Evolutionary conservation across 768 basidiomycete genomes (phyloP).

Genomic region (Mycena latifolia): DNA sequence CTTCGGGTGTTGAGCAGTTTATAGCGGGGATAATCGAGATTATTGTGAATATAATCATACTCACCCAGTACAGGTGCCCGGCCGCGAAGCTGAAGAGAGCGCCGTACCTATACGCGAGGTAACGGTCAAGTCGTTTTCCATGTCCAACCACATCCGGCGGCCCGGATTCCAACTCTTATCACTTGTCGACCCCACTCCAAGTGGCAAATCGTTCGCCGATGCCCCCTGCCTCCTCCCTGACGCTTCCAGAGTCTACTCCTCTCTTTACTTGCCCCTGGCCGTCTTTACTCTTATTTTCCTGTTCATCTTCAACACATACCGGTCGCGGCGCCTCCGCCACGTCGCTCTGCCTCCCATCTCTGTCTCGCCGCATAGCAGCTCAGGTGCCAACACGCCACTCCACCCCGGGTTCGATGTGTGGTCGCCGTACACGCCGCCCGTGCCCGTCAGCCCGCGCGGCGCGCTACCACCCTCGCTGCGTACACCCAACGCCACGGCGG

Average conservation of each 20-base stretch:
- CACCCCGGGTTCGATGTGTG: slow-evolving; percentile 50
- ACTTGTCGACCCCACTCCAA: slow-evolving; percentile 52
- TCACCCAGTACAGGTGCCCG: slow-evolving; percentile 38
- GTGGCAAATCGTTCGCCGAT: slow-evolving; percentile 66
- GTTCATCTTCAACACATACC: slow-evolving; percentile 56
- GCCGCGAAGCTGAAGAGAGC: slow-evolving; percentile 36
- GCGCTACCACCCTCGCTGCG: slow-evolving; percentile 55
- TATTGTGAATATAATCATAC: slow-evolving; percentile 84
- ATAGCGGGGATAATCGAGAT: slow-evolving; percentile 91
- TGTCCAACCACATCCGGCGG: slow-evolving; percentile 73
- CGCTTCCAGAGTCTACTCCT: slow-evolving; percentile 68
- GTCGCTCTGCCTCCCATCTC: slow-evolving; percentile 43
- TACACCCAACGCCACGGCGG: slow-evolving; percentile 49
- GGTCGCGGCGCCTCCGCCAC: slow-evolving; percentile 40
- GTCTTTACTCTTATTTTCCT: slow-evolving; percentile 64
- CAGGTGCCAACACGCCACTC: slow-evolving; percentile 39
- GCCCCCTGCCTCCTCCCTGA: slow-evolving; percentile 86
- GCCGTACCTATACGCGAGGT: slow-evolving; percentile 71
- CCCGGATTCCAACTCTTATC: slow-evolving; percentile 93
- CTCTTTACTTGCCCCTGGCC: slow-evolving; percentile 75
- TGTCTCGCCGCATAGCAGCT: slow-evolving; percentile 46
- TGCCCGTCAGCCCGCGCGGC: slow-evolving; percentile 53
- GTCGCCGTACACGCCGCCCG: slow-evolving; percentile 55
- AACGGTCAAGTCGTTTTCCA: slow-evolving; percentile 90
- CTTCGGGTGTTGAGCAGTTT: slow-evolving; percentile 16